Conservation (phyloP, 139 green algal species). For the Coelastrella sp. region DNA sequence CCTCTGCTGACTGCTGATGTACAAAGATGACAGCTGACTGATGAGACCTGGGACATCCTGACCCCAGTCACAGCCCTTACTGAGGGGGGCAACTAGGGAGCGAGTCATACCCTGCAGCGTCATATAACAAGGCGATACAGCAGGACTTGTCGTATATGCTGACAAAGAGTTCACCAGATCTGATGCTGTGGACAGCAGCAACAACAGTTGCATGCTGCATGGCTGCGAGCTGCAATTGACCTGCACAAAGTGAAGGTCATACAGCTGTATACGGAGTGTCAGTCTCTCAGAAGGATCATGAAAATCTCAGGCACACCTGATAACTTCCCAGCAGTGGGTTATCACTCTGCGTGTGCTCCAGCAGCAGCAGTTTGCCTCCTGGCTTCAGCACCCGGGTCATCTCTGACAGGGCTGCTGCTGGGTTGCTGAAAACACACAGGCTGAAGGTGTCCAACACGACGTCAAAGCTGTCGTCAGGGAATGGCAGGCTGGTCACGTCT, state of each 20-base stretch:
- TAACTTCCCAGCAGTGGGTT: constrained; percentile 68
- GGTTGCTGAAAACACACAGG: constrained; percentile 76
- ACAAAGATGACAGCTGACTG: constrained; percentile 39
- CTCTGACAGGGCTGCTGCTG: constrained; percentile 62
- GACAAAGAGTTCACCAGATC: no score
- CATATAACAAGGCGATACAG: neutral
- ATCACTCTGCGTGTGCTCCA: constrained; percentile 72
- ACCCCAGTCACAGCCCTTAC: constrained; percentile 82
- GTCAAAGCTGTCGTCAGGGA: constrained; percentile 66
- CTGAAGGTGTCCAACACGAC: constrained; percentile 78
- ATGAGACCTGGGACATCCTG: constrained; percentile 65
- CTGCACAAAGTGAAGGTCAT: no score
- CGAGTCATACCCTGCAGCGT: constrained; percentile 53
- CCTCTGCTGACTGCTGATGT: constrained; percentile 25
- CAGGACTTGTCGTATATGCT: no score
- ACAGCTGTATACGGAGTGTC: no score
- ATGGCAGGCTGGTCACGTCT: constrained; percentile 66
- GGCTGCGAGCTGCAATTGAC: no score
- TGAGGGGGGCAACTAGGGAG: constrained; percentile 60
- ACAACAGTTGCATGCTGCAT: no score
- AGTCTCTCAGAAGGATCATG: no score
- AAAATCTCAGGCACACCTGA: constrained; percentile 60
- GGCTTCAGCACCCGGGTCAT: constrained; percentile 71
- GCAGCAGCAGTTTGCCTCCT: constrained; percentile 69
- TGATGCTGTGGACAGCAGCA: no score